Conservation (phyloP, 2,329 filamentous ascomycete species). For the Chalaropsis thielavioides region DNA sequence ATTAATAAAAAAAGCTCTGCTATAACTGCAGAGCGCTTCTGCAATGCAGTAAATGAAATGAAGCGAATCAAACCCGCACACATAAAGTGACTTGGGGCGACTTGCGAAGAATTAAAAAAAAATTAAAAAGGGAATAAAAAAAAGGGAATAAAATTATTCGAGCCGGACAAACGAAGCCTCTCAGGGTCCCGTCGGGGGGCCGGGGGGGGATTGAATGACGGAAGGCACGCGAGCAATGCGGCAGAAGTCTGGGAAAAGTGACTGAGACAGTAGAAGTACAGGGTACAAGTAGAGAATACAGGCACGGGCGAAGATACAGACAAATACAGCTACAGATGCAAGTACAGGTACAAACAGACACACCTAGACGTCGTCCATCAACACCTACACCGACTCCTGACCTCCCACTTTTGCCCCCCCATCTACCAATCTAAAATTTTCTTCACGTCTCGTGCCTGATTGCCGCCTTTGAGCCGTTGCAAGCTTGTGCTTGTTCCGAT, state of each 20-base stretch:
- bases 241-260: neutral
- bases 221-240: neutral
- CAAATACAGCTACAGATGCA: neutral
- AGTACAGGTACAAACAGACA: neutral
- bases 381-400: too few relatives aligned
- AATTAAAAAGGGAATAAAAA: neutral
- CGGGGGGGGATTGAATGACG: neutral
- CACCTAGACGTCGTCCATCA: too few relatives aligned
- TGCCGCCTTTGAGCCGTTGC: neutral
- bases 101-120: neutral
- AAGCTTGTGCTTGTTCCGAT: too few relatives aligned
- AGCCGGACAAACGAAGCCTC: neutral
- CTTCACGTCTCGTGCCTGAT: slow-evolving; percentile 3
- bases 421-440: neutral
- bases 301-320: neutral
- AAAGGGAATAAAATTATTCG: neutral
- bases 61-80: too few relatives aligned
- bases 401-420: neutral
- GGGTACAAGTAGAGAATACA: neutral
- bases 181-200: neutral
- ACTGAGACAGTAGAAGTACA: neutral
- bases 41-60: neutral
- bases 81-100: too few relatives aligned
- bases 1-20: neutral
- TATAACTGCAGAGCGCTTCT: neutral